phyloP scores from a whole-genome alignment of 2,329 filamentous ascomycete genomes.

The Davidsoniella eucalypti region DNA sequence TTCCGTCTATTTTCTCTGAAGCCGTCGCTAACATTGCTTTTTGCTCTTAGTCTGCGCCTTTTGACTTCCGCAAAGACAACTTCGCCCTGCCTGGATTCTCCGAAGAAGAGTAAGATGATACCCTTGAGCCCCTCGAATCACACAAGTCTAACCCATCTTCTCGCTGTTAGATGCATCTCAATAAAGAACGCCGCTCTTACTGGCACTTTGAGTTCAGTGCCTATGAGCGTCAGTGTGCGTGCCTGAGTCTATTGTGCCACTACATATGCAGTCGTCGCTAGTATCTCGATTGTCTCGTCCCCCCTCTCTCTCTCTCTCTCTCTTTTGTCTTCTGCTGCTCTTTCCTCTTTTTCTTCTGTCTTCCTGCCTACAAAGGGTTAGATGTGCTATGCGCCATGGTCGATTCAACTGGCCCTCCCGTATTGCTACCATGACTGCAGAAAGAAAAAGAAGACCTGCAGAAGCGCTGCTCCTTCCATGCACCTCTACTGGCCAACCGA shows the following conservation, averaged over 20 bases:
- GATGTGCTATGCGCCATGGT: not conserved
- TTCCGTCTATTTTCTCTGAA: conserved; percentile 12
- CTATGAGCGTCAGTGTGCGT: conserved; percentile 10
- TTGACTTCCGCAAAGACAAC: conserved; percentile 39
- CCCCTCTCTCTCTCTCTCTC: not conserved
- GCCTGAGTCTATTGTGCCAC: not conserved
- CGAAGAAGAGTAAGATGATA: conserved; percentile 38
- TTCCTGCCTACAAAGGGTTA: not conserved
- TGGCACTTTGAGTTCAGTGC: conserved; percentile 4
- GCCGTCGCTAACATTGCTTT: not conserved
- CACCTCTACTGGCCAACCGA: not conserved
- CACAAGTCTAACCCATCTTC: not conserved
- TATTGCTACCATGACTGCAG: too few relatives aligned
- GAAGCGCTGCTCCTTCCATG: conserved; percentile 7
- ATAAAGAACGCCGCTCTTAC: conserved; percentile 11
- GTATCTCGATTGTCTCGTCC: not conserved
- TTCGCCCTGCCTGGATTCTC: conserved; percentile 37
- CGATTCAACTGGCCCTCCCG: too few relatives aligned
- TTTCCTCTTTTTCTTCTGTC: not conserved
- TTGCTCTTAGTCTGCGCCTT: conserved; percentile 37
- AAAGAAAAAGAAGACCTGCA: not conserved
- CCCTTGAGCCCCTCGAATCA: not conserved
- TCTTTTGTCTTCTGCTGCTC: conserved; percentile 1
- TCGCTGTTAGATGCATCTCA: not conserved
- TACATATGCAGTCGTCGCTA: not conserved